Percentiles rank a stretch among this genome's conserved stretches.
Conservation (phyloP, 192 early-diverging fungal species). For the Haplosporangium gracile region DNA sequence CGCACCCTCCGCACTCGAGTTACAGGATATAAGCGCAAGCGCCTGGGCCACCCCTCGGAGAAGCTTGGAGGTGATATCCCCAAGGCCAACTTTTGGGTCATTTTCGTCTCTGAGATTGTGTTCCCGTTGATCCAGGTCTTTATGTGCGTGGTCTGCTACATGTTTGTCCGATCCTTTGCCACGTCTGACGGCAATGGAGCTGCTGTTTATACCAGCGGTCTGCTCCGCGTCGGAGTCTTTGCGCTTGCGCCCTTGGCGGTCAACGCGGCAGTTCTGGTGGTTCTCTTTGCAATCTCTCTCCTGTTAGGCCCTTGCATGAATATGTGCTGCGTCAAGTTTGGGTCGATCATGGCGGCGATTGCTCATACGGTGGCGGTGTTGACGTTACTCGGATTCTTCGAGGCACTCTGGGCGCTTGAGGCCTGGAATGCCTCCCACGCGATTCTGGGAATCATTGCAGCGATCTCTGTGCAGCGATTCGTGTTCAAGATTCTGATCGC, state of each 20-base stretch:
- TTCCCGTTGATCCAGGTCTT: conserved; percentile 74
- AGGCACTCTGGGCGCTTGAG: conserved; percentile 75
- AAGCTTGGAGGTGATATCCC: conserved; percentile 70
- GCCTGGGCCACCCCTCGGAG: conserved; percentile 76
- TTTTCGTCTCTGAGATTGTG: conserved; percentile 80
- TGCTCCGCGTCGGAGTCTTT: conserved; percentile 70
- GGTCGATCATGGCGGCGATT: conserved; percentile 74
- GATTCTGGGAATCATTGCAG: conserved; percentile 74
- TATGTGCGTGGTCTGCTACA: conserved; percentile 72
- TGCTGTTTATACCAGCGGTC: conserved; percentile 46
- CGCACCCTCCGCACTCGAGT: conserved; percentile 77
- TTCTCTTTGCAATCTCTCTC: conserved; percentile 76
- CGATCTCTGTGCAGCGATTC: conserved; percentile 74
- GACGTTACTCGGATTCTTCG: conserved; percentile 69
- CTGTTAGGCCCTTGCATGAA: conserved; percentile 67
- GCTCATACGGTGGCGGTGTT: conserved; percentile 72
- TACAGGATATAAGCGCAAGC: conserved; percentile 86
- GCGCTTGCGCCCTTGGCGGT: conserved; percentile 76
- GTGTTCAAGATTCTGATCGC: conserved; percentile 73
- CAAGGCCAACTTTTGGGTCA: conserved; percentile 73
- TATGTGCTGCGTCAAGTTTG: conserved; percentile 77
- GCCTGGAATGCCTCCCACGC: conserved; percentile 70
- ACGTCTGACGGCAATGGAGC: conserved; percentile 6
- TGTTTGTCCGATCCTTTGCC: conserved; percentile 76
- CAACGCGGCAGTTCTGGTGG: conserved; percentile 72